Evolutionary conservation across 495 filamentous ascomycete genomes (phyloP), one percentile per base, ranked within the genome.

Genomic region (Pseudevernia furfuracea): DNA sequence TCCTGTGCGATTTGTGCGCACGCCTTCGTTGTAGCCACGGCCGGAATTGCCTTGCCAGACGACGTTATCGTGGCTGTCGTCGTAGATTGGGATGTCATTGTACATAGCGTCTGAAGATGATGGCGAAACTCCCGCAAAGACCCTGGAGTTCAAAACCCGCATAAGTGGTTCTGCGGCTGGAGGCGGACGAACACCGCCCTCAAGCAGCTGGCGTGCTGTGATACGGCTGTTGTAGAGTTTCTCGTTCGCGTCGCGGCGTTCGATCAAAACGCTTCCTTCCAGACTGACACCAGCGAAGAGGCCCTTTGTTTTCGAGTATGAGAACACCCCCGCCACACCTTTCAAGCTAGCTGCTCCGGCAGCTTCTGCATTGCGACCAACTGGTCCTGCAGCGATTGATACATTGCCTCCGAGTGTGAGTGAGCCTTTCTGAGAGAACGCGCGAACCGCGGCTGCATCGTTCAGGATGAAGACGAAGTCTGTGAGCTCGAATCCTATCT

Each of bases 381-480:
- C 80, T 11, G 94, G 94, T 23, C 94, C 94, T 30, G 94, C 94
- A 12, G 94, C 94, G 64, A 98, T 89, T 12, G 91, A 96, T 23
- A 97, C 94, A 71, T 98, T 98, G 65, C 95, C 94, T 68, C 94
- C 94, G 25, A 98, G 81, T 59, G 94, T 97, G 46, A 98, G 76
- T 23, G 86, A 91, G 21, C 95, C 94, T 60, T 86, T 82, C 75
- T 97, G 93, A 4, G 94, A 92, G 75, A 97, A 97, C 43, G 94
- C 94, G 73, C 89, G 90, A 48, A 98, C 94, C 32, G 94, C 94
- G 48, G 82, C 85, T 48, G 87, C 82, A 72, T 98, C 94, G 75
- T 98, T 98, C 58, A 98, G 85, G 65, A 97, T 96, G 80, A 98
- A 97, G 70, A 98, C 95, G 73, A 98, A 97, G 73, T 98, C 94